A percentile compares a stretch with the other conserved stretches of the same genome.
Conservation (phyloP, 192 early-diverging fungal species). For the Coemansia sp. region DNA sequence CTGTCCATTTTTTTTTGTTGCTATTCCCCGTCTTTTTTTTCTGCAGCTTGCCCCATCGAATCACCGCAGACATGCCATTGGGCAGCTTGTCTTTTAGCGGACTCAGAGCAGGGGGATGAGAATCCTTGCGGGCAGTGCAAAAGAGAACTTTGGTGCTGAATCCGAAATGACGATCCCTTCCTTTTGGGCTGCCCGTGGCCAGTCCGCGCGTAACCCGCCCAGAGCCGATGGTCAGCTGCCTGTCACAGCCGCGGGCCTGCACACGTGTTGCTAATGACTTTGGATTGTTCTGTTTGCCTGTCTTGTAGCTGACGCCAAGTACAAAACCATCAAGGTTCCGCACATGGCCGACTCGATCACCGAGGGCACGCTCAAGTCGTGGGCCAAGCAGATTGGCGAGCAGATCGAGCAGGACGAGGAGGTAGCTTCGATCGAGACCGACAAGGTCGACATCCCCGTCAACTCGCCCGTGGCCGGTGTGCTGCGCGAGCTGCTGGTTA, state of each 20-base stretch:
- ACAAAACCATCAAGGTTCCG: slow-evolving; percentile 82
- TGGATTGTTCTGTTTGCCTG: not conserved
- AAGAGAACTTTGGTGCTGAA: not conserved
- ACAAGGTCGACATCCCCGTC: slow-evolving; percentile 98
- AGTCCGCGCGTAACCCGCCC: not conserved
- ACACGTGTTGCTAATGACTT: not conserved
- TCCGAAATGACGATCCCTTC: slow-evolving; percentile 21
- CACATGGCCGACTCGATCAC: slow-evolving; percentile 98
- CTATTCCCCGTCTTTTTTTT: not conserved
- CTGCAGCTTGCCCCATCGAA: not conserved
- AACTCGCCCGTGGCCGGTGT: slow-evolving; percentile 93
- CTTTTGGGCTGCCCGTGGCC: not conserved
- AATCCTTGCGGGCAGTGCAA: slow-evolving; percentile 1
- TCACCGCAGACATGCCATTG: not conserved
- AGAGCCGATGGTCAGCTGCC: too few species aligned
- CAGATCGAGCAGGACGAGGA: slow-evolving; percentile 93
- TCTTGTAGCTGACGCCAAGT: slow-evolving; percentile 49
- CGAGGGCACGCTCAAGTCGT: slow-evolving; percentile 94
- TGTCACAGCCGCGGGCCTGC: too few species aligned
- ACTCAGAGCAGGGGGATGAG: not conserved
- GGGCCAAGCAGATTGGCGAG: slow-evolving; percentile 97
- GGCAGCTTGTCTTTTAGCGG: not conserved
- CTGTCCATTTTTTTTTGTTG: not conserved
- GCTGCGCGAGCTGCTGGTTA: slow-evolving; percentile 78
- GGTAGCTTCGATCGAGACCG: slow-evolving; percentile 97